A percentile compares a stretch with the other conserved stretches of the same genome.
phyloP scores from a whole-genome alignment of 2,329 filamentous ascomycete genomes.

The Fusarium lyarnte region DNA sequence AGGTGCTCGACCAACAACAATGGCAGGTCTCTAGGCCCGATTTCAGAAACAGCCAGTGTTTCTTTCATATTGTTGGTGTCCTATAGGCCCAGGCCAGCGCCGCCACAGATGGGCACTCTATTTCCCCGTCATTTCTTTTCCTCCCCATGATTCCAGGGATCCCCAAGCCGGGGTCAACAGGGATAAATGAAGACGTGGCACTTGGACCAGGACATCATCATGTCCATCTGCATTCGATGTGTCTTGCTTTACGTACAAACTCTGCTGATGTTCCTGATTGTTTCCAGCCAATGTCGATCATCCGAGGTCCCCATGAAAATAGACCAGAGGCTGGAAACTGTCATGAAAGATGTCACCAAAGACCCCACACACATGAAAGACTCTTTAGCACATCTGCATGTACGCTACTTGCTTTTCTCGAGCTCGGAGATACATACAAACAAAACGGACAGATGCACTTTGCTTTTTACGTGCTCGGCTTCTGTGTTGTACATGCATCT shows the following conservation, averaged over 20 bases:
- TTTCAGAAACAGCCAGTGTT: slow-evolving; percentile 16
- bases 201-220: background rate
- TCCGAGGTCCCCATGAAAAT: background rate
- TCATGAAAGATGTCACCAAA: background rate
- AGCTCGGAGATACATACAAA: background rate
- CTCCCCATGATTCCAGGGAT: slow-evolving; percentile 2
- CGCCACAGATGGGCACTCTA: slow-evolving; percentile 5
- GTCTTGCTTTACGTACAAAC: slow-evolving; percentile 20
- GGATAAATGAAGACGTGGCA: slow-evolving; percentile 22
- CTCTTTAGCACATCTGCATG: slow-evolving; percentile 5
- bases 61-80: slow-evolving; percentile 5
- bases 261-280: background rate
- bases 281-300: background rate
- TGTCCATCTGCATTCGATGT: background rate
- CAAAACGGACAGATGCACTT: background rate
- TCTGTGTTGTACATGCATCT: slow-evolving; percentile 1
- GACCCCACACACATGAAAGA: slow-evolving; percentile 3
- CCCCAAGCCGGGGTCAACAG: slow-evolving; percentile 1
- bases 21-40: background rate
- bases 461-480: slow-evolving; percentile 3
- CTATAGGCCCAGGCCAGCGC: background rate
- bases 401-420: background rate
- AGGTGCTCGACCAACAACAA: slow-evolving; percentile 2
- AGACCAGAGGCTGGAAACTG: background rate
- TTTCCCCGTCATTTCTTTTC: slow-evolving; percentile 20